Conservation (phyloP, 371 early-diverging fungal genomes). For the Thermomucor indicae-seudaticae region DNA sequence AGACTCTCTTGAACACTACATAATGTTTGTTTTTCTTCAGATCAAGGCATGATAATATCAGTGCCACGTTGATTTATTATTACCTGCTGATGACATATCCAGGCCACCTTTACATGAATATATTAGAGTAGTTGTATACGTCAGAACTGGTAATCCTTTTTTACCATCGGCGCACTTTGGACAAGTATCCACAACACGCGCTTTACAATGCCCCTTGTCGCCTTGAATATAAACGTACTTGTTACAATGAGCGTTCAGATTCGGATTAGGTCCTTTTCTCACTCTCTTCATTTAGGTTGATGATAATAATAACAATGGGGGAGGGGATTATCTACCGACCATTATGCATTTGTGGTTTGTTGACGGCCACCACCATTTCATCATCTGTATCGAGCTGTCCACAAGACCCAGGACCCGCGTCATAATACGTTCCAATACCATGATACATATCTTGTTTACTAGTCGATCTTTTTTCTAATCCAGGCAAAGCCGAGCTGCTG, state of each 20-base stretch:
- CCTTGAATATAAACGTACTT: conserved; percentile 28
- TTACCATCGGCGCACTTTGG: conserved; percentile 33
- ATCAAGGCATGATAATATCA: not conserved
- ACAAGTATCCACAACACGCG: conserved; percentile 36
- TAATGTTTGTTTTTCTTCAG: not conserved
- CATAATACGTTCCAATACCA: conserved; percentile 32
- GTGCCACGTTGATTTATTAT: too few relatives aligned
- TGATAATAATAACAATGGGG: not conserved
- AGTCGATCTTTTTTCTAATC: too few relatives aligned
- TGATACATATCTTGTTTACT: too few relatives aligned
- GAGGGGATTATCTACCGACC: conserved; percentile 14
- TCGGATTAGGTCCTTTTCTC: conserved; percentile 31
- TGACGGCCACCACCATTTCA: conserved; percentile 35
- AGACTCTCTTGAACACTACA: conserved; percentile 21
- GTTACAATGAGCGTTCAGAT: conserved; percentile 26
- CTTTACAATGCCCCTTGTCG: conserved; percentile 14
- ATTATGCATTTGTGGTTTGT: conserved; percentile 32
- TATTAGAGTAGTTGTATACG: not conserved
- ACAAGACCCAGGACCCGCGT: conserved; percentile 34
- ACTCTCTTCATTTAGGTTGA: not conserved
- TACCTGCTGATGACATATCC: conserved; percentile 37
- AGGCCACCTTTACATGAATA: conserved; percentile 23
- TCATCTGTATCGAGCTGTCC: conserved; percentile 21
- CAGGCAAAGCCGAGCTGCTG: too few relatives aligned
- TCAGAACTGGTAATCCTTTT: not conserved